These are phyloP conservation scores for Endoconidiophora laricicola DNA, from an alignment of 2,329 filamentous ascomycete species.

Conservation along the genomic window DNA sequence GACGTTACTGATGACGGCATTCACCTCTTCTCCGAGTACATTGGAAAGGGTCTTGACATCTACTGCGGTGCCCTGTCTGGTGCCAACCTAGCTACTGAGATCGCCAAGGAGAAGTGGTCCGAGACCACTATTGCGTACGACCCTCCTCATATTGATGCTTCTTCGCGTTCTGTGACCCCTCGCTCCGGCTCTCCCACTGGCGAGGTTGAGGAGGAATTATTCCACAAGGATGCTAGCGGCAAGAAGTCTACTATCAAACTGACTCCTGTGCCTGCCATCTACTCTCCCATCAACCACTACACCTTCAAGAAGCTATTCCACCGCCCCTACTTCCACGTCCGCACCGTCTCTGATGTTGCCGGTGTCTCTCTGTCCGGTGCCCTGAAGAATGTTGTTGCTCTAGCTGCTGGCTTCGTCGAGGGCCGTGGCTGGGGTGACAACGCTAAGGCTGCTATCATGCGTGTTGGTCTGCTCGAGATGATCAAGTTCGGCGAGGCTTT, in stretches of 20 bases:
- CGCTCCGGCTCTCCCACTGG: constrained; percentile 28
- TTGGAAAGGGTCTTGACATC: constrained; percentile 78
- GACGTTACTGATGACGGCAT: constrained; percentile 78
- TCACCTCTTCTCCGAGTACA: constrained; percentile 84
- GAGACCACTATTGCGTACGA: constrained; percentile 96
- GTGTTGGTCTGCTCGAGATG: constrained; percentile 89
- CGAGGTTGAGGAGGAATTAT: constrained; percentile 31
- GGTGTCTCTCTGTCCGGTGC: constrained; percentile 89
- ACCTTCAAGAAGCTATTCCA: constrained; percentile 81
- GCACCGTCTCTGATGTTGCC: constrained; percentile 86
- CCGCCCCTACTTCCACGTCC: constrained; percentile 92
- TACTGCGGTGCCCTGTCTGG: constrained; percentile 93
- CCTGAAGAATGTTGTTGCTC: constrained; percentile 89
- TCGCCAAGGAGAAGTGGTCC: constrained; percentile 88
- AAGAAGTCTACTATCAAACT: constrained; percentile 52
- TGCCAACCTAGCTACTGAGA: constrained; percentile 90
- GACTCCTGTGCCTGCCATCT: constrained; percentile 60
- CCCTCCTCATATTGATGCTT: constrained; percentile 63
- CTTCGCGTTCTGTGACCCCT: constrained; percentile 52
- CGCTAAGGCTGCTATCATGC: constrained; percentile 96
- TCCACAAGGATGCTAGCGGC: constrained; percentile 54
- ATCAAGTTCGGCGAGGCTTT: constrained; percentile 90
- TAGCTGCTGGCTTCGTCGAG: constrained; percentile 89
- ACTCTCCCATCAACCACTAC: constrained; percentile 71
- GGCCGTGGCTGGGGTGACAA: constrained; percentile 97